Evolutionary conservation across 495 filamentous ascomycete species (phyloP).

Genomic region (Aspergillus steynii): DNA sequence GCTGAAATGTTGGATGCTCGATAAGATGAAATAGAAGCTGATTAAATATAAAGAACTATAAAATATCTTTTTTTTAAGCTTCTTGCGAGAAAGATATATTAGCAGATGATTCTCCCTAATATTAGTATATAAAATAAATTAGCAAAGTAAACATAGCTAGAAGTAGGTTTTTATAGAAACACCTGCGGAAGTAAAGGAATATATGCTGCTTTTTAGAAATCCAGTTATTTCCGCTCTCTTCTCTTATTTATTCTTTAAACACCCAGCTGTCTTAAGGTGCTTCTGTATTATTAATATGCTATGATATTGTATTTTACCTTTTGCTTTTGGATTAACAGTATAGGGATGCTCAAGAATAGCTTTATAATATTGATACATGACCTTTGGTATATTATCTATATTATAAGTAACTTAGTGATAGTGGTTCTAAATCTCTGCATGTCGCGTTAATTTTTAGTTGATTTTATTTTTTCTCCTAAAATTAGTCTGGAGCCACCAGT

Average conservation of each 20-base stretch:
- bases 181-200: neutral
- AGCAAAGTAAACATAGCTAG: slow-evolving; percentile 3
- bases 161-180: neutral
- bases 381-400: slow-evolving; percentile 9
- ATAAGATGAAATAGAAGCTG: neutral
- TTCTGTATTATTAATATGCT: slow-evolving; percentile 14
- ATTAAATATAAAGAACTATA: slow-evolving; percentile 4
- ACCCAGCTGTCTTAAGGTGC: slow-evolving; percentile 7
- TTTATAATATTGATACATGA: slow-evolving; percentile 10
- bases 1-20: neutral
- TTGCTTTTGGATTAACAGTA: slow-evolving; percentile 8
- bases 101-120: neutral
- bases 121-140: slow-evolving; percentile 5
- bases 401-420: slow-evolving; percentile 9
- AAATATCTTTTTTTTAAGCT: slow-evolving; percentile 4
- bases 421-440: slow-evolving; percentile 6
- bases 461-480: slow-evolving; percentile 11
- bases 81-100: slow-evolving; percentile 5
- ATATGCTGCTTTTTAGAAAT: slow-evolving; percentile 8
- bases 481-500: slow-evolving; percentile 8
- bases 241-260: slow-evolving; percentile 40
- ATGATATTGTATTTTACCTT: slow-evolving; percentile 8
- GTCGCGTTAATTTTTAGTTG: slow-evolving; percentile 3
- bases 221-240: slow-evolving; percentile 10
- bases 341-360: slow-evolving; percentile 10